Base-by-base conservation (phyloP, 768 basidiomycete genomes). In the Galerina sulciceps region DNA sequence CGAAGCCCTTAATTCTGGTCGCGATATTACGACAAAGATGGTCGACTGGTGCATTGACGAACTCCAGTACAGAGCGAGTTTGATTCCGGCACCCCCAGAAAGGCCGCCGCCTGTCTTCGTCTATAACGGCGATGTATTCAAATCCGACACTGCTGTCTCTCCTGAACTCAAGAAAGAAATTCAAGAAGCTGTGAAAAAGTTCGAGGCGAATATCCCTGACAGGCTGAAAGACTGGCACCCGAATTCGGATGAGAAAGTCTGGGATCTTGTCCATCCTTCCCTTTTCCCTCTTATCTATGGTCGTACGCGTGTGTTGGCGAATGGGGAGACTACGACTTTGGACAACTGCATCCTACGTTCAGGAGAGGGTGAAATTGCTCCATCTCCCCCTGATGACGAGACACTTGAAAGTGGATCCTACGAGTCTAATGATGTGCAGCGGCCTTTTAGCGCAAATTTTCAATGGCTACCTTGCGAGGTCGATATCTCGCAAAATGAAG, bases 261-360 rank as follows among this genome's bases (percentile, higher is more conserved):
- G 79, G 40, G 79, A 82, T 56, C 69, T 81, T 20, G 75, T 81
- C 0, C 77, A 83, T 50, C 81, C 81, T 36, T 77, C 79, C 1
- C 70, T 81, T 0, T 82, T 71, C 60, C 73, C 73, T 35, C 58
- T 81, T 0, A 67, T 75, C 6, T 79, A 80, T 54, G 75, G 71
- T 9, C 68, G 67, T 18, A 73, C 72, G 0, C 54, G 62, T 6
- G 60, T 71, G 22, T 54, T 73, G 6, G 23, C 45, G 8, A 55
- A 62, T 11, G 65, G 67, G 3, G 52, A 65, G 9, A 53, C 43
- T 2, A 64, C 65, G 6, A 65, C 56, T 8, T 46, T 73, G 44
- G 65, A 62, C 2, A 62, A 72, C 56, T 71, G 67, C 36, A 61
- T 71, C 9, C 37, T 45, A 15, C 60, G 65, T 15, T 70, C 65